Conservation (phyloP, 1,284 basidiomycete species). For the Malassezia pachydermatis region DNA sequence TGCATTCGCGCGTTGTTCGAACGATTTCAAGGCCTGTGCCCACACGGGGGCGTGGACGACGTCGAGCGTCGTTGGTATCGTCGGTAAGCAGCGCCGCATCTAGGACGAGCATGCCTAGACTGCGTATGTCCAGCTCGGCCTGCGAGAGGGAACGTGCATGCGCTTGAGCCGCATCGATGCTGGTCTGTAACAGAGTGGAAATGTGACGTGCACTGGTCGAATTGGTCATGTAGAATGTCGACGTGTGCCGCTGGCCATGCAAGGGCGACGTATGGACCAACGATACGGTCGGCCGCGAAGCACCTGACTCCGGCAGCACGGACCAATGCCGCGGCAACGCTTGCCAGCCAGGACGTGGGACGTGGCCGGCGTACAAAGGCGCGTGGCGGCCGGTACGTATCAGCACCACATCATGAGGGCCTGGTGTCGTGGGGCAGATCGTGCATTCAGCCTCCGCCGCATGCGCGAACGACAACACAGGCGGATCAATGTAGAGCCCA, state of each 20-base stretch:
- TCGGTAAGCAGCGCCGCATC: slow-evolving; percentile 1
- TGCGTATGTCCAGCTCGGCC: neutral
- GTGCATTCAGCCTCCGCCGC: slow-evolving; percentile 30
- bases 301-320: neutral
- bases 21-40: slow-evolving; percentile 13
- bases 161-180: neutral
- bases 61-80: neutral
- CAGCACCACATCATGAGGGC: slow-evolving; percentile 32
- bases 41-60: neutral
- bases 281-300: slow-evolving; percentile 6
- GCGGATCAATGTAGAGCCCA: slow-evolving; percentile 37
- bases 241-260: neutral
- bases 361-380: slow-evolving; percentile 20
- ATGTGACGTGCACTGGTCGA: neutral
- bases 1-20: slow-evolving; percentile 12
- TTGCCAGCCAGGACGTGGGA: neutral
- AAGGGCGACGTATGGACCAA: neutral
- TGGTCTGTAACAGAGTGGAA: slow-evolving; percentile 2
- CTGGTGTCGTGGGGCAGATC: slow-evolving; percentile 31
- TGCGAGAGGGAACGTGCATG: neutral
- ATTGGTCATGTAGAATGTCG: slow-evolving; percentile 11
- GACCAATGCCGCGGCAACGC: slow-evolving; percentile 8
- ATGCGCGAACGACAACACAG: slow-evolving; percentile 30
- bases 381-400: slow-evolving; percentile 35
- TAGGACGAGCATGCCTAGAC: slow-evolving; percentile 9